Percentiles rank a stretch among this genome's conserved stretches.
Evolutionary conservation across 352 stramenopile species (phyloP).

Genomic region (Globisporangium uncinulatum): DNA sequence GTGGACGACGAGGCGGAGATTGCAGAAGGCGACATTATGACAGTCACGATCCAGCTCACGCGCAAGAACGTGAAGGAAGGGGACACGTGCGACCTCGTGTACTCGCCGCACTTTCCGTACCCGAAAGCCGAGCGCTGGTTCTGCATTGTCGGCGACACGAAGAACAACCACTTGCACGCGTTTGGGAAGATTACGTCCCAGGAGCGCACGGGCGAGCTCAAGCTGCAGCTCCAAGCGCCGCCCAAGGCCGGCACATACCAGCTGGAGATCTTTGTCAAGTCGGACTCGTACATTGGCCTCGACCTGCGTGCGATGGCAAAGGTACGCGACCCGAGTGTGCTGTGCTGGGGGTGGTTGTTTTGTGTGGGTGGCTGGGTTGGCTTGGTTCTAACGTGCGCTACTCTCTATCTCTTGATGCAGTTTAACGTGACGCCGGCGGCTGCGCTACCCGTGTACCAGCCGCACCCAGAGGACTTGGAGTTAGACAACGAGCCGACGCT

Average conservation of each 20-base stretch:
- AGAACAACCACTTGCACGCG: constrained; percentile 93
- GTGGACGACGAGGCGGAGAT: constrained; percentile 92
- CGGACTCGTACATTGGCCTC: constrained; percentile 96
- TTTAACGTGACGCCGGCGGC: constrained; percentile 93
- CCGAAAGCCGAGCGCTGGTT: constrained; percentile 97
- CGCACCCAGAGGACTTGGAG: constrained; percentile 97
- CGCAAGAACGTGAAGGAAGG: constrained; percentile 96
- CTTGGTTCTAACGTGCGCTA: neutral
- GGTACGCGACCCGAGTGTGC: constrained; percentile 23
- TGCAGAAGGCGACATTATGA: constrained; percentile 98
- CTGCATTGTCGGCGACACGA: constrained; percentile 92
- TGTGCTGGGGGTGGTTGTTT: neutral
- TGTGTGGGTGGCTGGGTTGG: neutral
- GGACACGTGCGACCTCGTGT: constrained; percentile 93
- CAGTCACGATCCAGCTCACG: constrained; percentile 94
- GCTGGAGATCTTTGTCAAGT: constrained; percentile 97
- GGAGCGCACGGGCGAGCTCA: constrained; percentile 82
- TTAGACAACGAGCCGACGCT: constrained; percentile 99
- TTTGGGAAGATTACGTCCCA: constrained; percentile 96
- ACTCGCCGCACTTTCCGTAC: constrained; percentile 95
- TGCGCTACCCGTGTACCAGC: constrained; percentile 92
- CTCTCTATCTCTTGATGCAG: constrained; percentile 27
- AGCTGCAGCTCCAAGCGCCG: constrained; percentile 97
- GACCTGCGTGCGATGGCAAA: constrained; percentile 91
- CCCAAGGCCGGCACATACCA: constrained; percentile 92